phyloP scores from a whole-genome alignment of 2,329 filamentous ascomycete species.

The Paraphaeosphaeria minitans region DNA sequence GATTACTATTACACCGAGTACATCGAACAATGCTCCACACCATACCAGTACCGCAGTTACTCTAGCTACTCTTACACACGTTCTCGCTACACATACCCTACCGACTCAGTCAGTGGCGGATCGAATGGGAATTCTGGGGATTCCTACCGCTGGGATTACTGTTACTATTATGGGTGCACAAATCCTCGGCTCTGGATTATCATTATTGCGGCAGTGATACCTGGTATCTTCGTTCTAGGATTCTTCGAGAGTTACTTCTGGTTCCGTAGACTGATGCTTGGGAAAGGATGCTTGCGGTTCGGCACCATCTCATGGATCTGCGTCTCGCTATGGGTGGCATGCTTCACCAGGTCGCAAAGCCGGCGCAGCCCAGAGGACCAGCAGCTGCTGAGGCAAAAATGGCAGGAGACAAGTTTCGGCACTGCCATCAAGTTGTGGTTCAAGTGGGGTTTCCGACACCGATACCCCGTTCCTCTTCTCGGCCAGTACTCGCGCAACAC shows the following conservation, averaged over 20 bases:
- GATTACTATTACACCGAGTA: constrained; percentile 35
- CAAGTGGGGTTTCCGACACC: constrained; percentile 38
- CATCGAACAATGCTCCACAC: constrained; percentile 30
- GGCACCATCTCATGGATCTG: constrained; percentile 41
- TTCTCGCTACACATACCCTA: background rate
- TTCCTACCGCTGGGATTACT: constrained; percentile 5
- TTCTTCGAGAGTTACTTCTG: constrained; percentile 41
- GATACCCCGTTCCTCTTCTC: constrained; percentile 36
- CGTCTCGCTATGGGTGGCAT: constrained; percentile 36
- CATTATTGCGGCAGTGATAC: constrained; percentile 33
- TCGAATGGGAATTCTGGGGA: constrained; percentile 10
- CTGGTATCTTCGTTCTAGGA: constrained; percentile 38
- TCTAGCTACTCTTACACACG: background rate
- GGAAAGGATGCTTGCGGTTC: constrained; percentile 35
- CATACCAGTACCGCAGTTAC: background rate
- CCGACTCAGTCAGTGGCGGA: background rate
- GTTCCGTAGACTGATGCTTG: constrained; percentile 44
- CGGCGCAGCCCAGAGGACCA: constrained; percentile 38
- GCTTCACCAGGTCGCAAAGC: constrained; percentile 41
- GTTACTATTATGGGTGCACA: constrained; percentile 21
- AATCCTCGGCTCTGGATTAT: constrained; percentile 34
- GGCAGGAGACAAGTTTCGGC: constrained; percentile 33
- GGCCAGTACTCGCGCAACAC: constrained; percentile 37
- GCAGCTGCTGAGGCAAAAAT: constrained; percentile 35
- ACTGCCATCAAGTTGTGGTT: constrained; percentile 41